Percentiles rank a stretch among this genome's conserved stretches.
phyloP scores from a whole-genome alignment of 177 flowering plant genomes.

The Vitis hybrid region DNA sequence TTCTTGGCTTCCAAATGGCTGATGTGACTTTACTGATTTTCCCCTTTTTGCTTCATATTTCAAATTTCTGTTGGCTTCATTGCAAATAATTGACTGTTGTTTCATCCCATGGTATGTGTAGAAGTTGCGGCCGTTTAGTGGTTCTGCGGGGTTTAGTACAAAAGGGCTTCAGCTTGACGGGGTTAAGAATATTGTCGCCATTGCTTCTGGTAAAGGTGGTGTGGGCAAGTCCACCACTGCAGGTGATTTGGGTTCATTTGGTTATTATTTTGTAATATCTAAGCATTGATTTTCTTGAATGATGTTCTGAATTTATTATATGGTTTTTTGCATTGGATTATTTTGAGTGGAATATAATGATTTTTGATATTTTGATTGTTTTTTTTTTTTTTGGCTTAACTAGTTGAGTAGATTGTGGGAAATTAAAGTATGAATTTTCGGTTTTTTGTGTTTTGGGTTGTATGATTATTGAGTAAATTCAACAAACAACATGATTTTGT shows the following conservation, averaged over 20 bases:
- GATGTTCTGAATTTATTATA: not conserved
- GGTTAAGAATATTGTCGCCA: conserved; percentile 82
- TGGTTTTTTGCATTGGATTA: not conserved
- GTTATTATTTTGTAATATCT: not conserved
- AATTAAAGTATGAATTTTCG: too few species aligned
- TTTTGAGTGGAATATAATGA: not conserved
- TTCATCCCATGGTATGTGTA: conserved; percentile 43
- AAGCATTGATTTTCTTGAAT: not conserved
- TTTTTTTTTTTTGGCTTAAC: too few species aligned
- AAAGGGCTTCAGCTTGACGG: conserved; percentile 64
- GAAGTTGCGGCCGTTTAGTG: conserved; percentile 25
- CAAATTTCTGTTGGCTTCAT: conserved; percentile 45
- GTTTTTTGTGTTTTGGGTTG: too few species aligned
- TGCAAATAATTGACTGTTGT: conserved; percentile 36
- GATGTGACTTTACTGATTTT: too few species aligned
- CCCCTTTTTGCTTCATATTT: conserved; percentile 10
- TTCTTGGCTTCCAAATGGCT: too few species aligned
- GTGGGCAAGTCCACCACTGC: conserved; percentile 99
- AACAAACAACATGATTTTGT: too few species aligned
- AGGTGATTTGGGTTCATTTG: conserved; percentile 37
- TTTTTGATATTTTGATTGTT: not conserved
- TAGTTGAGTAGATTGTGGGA: too few species aligned
- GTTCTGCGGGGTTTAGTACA: conserved; percentile 33
- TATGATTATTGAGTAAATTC: too few species aligned
- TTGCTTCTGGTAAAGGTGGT: conserved; percentile 98